phyloP scores from a whole-genome alignment of 306 rosid species.

The Senna siamea region DNA sequence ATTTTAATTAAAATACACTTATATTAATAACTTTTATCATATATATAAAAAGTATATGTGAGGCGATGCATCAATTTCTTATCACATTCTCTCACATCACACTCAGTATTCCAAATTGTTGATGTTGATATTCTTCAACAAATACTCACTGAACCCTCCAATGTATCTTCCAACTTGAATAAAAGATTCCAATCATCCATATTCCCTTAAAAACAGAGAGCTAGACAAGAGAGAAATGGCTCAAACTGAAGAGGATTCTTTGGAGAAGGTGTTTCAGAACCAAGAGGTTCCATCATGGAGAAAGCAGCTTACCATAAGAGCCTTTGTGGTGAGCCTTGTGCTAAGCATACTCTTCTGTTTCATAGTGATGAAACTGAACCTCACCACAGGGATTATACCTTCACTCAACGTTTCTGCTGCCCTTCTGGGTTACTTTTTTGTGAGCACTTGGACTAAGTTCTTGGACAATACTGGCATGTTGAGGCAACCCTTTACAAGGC shows the following conservation, averaged over 20 bases:
- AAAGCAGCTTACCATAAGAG: slow-evolving; percentile 54
- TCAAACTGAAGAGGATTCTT: slow-evolving; percentile 39
- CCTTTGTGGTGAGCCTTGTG: slow-evolving; percentile 54
- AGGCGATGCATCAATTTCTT: background rate
- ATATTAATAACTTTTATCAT: no score
- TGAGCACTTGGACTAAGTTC: slow-evolving; percentile 57
- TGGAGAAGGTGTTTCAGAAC: slow-evolving; percentile 55
- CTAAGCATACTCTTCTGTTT: slow-evolving; percentile 51
- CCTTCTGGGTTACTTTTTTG: slow-evolving; percentile 57
- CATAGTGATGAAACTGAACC: slow-evolving; percentile 66
- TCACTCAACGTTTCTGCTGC: slow-evolving; percentile 68
- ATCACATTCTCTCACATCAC: background rate
- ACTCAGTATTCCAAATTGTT: background rate
- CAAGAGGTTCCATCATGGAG: slow-evolving; percentile 57
- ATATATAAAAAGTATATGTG: no score
- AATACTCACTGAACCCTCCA: no score
- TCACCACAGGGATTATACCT: slow-evolving; percentile 64
- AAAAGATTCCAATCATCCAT: background rate
- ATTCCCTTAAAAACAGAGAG: no score
- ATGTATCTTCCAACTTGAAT: background rate
- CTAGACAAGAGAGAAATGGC: slow-evolving; percentile 35
- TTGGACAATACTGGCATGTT: slow-evolving; percentile 47
- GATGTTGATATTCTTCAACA: slow-evolving; percentile 4
- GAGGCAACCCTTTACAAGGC: slow-evolving; percentile 60
- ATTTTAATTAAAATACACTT: no score